Base-by-base conservation (phyloP, 2,329 filamentous ascomycete genomes). In the Gaeumannomyces sp. region DNA sequence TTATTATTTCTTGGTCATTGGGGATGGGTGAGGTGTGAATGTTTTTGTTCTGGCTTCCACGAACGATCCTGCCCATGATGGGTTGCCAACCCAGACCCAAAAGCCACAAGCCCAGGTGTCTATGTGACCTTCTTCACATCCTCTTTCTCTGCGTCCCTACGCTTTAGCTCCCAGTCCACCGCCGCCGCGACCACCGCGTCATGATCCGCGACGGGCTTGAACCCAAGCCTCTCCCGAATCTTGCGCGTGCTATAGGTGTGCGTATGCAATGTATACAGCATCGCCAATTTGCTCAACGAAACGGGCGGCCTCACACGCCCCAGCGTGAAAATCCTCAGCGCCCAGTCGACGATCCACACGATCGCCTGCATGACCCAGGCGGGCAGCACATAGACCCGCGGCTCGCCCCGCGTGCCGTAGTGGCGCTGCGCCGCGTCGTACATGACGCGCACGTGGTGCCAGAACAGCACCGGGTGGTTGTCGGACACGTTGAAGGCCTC, bases 401-500 rank as follows among this genome's bases (percentile, higher is more conserved):
- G 13, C 19, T 58, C 27, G 3, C 11, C 62, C 3, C 66, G 61
- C 1, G 68, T 25, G 0, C 65, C 65, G 2, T 68, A 66, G 16
- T 56, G 60, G 1, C 69, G 70, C n/a, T 31, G 28, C 0, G 66
- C 71, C 14, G 67, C 64, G 4, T 63, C 62, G 70, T 72, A 75
- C 2, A 73, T 70, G 1, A 71, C 22, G 3, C 66, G 62, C 0
- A 69, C 68, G 13, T 75, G 73, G n/a, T 72, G 69, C 70, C 73
- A 77, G 33, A 75, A 76, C 0, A 68, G 70, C 8, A 75, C 64
- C 0, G 71, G 72, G 1, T 68, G 61, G 0, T 73, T 72, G 56
- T 78, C 76, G 1, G 75, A 73, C 60, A 76, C 70, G 63, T 76
- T 76, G 68, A 77, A 78, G 0, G 70, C 72, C 65, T 77, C 71